Evolutionary conservation across 2,329 filamentous ascomycete species (phyloP), one percentile per base, ranked within the genome.

Genomic region (Cryphonectria naterciae): DNA sequence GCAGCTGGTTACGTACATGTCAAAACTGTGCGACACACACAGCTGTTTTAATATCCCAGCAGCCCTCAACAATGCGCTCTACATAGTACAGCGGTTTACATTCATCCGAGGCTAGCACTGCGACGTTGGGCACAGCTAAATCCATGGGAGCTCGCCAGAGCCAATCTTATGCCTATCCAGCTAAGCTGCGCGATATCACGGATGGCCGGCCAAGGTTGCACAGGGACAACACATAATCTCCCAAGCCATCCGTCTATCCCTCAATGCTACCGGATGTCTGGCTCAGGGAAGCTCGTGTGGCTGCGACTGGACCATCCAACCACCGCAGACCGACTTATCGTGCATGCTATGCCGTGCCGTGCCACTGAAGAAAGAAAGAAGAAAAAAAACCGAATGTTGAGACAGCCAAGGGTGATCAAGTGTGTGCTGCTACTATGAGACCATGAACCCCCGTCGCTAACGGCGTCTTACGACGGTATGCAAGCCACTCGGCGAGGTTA

Each of bases 401-500:
- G 19, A 46, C 17, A 22, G 5, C 4, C 13, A 1, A 22, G 43
- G 39, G 13, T 15, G 13, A 17, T 19, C 32, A 32, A 32, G 15
- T 19, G 43, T n/a, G 22, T 49, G 46, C 46, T 49, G 64, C 70
- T 43, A 25, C 58, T 69, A 64, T 61, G 64, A 70, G 52, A 64
- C 46, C 70, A 70, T 68, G 49, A 68, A 63, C 19, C 3, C 25
- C 69, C 65, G 69, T 67, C 28, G 37, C 49, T 49, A 35, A 64
- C 65, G 69, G 67, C 67, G 68, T 68, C 71, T 62, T 66, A 72
- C 68, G 68, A 70, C 37, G 43, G 54, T 63, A 67, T 72, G 56
- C 71, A 72, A 68, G 71, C 68, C 71, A 66, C 68, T 49, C 7
- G 46, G 61, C 63, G 28, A 65, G 39, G 61, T 60, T 39, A 66